phyloP scores from a whole-genome alignment of 2,329 filamentous ascomycete genomes.

The Aspergillus viridinutans region DNA sequence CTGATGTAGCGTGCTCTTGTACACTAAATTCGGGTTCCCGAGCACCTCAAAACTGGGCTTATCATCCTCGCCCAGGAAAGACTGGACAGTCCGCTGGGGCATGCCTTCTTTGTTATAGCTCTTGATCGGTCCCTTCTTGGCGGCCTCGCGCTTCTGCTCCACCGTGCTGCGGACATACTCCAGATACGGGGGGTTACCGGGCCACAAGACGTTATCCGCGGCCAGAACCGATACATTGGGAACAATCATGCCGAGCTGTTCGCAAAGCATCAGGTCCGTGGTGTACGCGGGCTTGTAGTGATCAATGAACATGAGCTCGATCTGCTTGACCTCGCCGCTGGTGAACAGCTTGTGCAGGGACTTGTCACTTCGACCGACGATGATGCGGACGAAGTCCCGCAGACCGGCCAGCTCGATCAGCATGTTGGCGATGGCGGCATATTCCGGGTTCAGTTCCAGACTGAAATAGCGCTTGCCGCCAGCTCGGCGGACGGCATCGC shows the following conservation, averaged over 20 bases:
- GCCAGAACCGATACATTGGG: slow-evolving; percentile 47
- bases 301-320: slow-evolving; percentile 74
- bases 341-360: slow-evolving; percentile 59
- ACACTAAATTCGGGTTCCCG: slow-evolving; percentile 63
- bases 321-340: slow-evolving; percentile 50
- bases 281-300: slow-evolving; percentile 76
- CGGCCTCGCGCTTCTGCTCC: slow-evolving; percentile 54
- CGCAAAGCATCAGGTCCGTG: slow-evolving; percentile 70
- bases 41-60: slow-evolving; percentile 25
- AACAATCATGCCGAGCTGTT: slow-evolving; percentile 62
- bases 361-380: slow-evolving; percentile 66
- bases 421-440: slow-evolving; percentile 63
- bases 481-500: slow-evolving; percentile 57
- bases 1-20: slow-evolving; percentile 51
- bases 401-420: slow-evolving; percentile 72
- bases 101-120: slow-evolving; percentile 19
- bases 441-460: slow-evolving; percentile 69
- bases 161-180: slow-evolving; percentile 65
- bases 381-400: slow-evolving; percentile 63
- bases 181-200: slow-evolving; percentile 44
- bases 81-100: slow-evolving; percentile 15
- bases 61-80: slow-evolving; percentile 23
- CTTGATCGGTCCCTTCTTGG: slow-evolving; percentile 22
- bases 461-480: slow-evolving; percentile 66
- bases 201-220: slow-evolving; percentile 44